A percentile compares a stretch with the other conserved stretches of the same genome.
These are phyloP conservation scores for Claviceps arundinis DNA, from an alignment of 2,329 filamentous ascomycete species.

Conservation along the genomic window DNA sequence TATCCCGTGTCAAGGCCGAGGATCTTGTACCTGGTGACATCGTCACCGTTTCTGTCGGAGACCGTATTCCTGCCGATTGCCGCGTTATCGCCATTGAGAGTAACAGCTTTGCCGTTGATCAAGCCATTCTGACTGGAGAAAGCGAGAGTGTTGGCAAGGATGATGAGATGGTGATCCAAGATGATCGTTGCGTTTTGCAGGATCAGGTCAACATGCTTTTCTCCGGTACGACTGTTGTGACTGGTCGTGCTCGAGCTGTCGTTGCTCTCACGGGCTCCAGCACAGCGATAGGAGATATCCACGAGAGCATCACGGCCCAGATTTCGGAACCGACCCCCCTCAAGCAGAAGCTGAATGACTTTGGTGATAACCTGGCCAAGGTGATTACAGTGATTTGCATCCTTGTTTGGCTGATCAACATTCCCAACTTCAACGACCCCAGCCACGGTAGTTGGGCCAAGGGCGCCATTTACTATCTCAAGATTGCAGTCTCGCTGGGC, in stretches of 20 bases:
- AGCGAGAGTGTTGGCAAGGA: conserved; percentile 95
- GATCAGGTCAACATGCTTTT: conserved; percentile 97
- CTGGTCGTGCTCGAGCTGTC: conserved; percentile 79
- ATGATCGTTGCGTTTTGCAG: conserved; percentile 83
- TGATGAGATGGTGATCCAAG: conserved; percentile 49
- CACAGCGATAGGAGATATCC: conserved; percentile 96
- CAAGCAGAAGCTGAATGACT: conserved; percentile 98
- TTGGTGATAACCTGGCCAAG: conserved; percentile 90
- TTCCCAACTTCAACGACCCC: conserved; percentile 90
- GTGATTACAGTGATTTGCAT: conserved; percentile 96
- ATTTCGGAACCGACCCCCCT: conserved; percentile 94
- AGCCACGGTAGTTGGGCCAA: conserved; percentile 89
- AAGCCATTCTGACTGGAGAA: conserved; percentile 93
- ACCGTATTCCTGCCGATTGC: conserved; percentile 91
- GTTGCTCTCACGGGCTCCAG: conserved; percentile 80
- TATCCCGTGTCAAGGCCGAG: conserved; percentile 83
- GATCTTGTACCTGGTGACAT: conserved; percentile 93
- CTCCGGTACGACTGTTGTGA: conserved; percentile 94
- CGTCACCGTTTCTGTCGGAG: conserved; percentile 74
- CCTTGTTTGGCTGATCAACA: conserved; percentile 96
- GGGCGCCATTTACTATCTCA: conserved; percentile 97
- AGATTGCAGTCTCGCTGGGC: conserved; percentile 96
- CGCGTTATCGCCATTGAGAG: conserved; percentile 80
- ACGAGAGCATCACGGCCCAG: conserved; percentile 95
- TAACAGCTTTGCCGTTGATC: conserved; percentile 94